Evolutionary conservation across 179 eudicot genomes (phyloP).

Genomic region (Amaranthus tricolor): DNA sequence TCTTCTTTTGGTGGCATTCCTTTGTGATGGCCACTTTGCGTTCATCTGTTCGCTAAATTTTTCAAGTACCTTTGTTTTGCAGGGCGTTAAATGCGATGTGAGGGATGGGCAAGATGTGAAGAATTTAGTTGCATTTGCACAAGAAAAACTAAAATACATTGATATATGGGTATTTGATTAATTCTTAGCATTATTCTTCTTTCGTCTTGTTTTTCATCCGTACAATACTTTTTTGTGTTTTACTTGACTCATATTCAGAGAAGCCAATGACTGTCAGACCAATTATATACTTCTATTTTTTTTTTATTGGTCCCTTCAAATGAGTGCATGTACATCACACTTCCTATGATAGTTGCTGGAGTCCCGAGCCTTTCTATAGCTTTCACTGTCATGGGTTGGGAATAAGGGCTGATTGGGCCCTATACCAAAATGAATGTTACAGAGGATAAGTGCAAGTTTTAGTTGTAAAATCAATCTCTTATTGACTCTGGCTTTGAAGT

Average conservation of each 20-base stretch:
- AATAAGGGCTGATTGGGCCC: no score
- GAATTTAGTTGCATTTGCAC: constrained; percentile 72
- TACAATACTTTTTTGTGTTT: background rate
- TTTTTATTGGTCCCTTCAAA: no score
- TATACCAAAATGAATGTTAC: background rate
- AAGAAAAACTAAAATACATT: constrained; percentile 65
- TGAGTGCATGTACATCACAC: no score
- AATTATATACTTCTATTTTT: no score
- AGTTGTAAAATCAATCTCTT: background rate
- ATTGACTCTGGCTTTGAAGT: background rate
- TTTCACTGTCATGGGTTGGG: no score
- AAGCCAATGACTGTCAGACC: background rate
- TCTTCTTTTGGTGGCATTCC: background rate
- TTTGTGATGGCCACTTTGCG: background rate
- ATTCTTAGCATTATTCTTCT: background rate
- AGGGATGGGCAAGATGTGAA: constrained; percentile 74
- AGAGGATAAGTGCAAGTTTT: background rate
- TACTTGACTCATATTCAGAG: background rate
- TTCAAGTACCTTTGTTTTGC: constrained; percentile 23
- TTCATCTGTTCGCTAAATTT: background rate
- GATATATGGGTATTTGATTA: constrained; percentile 76
- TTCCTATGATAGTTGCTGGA: no score
- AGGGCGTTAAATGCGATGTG: constrained; percentile 90
- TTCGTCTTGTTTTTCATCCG: background rate
- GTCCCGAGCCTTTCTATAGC: no score